Evolutionary conservation across 352 stramenopile genomes (phyloP), one percentile per base, ranked within the genome.

Genomic region (Globisporangium splendens): DNA sequence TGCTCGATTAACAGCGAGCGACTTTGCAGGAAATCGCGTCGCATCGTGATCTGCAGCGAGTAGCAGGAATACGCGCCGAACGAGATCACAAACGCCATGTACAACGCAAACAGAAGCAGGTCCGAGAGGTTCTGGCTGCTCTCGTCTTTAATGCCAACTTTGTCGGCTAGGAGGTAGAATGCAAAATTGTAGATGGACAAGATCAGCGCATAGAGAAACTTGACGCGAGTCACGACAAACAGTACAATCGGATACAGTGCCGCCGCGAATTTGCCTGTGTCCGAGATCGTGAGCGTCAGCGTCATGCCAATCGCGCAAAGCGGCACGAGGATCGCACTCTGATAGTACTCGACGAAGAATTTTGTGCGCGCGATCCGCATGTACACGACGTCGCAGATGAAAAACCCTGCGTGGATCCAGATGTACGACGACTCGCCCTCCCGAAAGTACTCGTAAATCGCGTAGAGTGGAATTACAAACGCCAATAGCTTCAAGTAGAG

Each of bases 161-260:
- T 64, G 31, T 75, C 77, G 0, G 84, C 82, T 22, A 93, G 51
- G 49, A 93, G 59, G 59, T 93, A 95, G 58, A 92, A 89, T 0
- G 78, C 66, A 14, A 88, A 85, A 43, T 95, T 95, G 76, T 83
- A 91, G 17, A 91, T 68, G 14, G 82, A 86, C 0, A 95, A 61
- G 17, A 81, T 68, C 11, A 92, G 51, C 0, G 85, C 85, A 50
- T 91, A 92, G 7, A 95, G 64, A 50, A 95, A 92, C 49, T 95
- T 95, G 52, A 92, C 82, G 17, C 85, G 83, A 38, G 93, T 83
- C 28, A 94, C 84, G 20, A 89, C 79, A 33, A 94, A 94, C 3
- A 96, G 69, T 8, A 75, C 75, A 8, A 94, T 82, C 0, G 84
- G 83, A 64, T 91, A 94, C 14, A 96, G 62, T 0, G 84, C 85